Evolutionary conservation across 2,329 filamentous ascomycete species (phyloP).

Genomic region (Geosmithia flava): DNA sequence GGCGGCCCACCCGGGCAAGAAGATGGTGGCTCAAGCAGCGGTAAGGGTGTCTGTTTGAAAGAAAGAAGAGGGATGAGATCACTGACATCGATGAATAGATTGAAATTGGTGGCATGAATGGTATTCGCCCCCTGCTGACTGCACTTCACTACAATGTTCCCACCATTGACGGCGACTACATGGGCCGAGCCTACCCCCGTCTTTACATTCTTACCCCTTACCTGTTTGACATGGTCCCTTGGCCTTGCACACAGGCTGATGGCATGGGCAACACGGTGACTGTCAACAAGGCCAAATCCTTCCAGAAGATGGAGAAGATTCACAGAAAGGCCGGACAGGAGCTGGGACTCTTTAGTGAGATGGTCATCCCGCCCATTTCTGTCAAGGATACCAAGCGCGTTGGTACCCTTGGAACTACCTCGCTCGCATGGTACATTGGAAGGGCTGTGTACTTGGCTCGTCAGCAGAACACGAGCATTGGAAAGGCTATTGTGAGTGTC

Average conservation of each 20-base stretch:
- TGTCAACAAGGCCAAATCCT: background rate
- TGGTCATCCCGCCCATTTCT: slow-evolving; percentile 13
- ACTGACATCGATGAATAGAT: background rate
- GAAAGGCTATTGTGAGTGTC: slow-evolving; percentile 13
- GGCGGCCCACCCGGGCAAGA: background rate
- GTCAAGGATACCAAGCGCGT: slow-evolving; percentile 30
- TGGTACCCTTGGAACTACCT: slow-evolving; percentile 38
- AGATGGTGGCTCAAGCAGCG: background rate
- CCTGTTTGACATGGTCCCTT: background rate
- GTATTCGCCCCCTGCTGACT: background rate
- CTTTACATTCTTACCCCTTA: background rate
- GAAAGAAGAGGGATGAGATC: no score
- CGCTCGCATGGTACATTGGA: slow-evolving; percentile 46
- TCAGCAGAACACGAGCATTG: slow-evolving; percentile 24
- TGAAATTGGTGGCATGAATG: slow-evolving; percentile 1
- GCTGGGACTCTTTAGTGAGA: background rate
- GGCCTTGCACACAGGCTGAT: background rate
- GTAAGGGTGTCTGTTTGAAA: background rate
- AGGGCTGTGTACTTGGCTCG: slow-evolving; percentile 41
- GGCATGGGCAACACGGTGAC: background rate
- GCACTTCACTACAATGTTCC: slow-evolving; percentile 21
- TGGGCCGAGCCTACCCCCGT: slow-evolving; percentile 39
- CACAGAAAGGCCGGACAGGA: background rate
- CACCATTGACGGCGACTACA: slow-evolving; percentile 43
- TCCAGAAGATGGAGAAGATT: slow-evolving; percentile 1